These are phyloP conservation scores for Candida golubevii DNA, from an alignment of 805 yeast species.

Conservation along the genomic window DNA sequence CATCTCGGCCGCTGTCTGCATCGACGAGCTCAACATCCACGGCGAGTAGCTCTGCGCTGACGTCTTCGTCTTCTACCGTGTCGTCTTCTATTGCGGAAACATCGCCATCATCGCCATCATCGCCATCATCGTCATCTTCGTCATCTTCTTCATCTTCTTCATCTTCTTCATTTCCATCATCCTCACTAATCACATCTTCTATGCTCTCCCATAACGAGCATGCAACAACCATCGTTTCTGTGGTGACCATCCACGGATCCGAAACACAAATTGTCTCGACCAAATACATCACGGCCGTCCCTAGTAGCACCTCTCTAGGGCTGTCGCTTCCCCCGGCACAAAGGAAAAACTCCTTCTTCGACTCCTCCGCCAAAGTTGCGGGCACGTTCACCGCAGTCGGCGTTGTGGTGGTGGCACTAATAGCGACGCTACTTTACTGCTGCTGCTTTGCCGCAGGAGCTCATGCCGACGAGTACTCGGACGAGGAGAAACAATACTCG, in stretches of 20 bases:
- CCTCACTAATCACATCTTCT: background rate
- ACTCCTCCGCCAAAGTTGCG: slow-evolving; percentile 71
- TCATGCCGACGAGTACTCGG: slow-evolving; percentile 27
- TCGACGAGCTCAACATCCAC: background rate
- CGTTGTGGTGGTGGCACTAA: slow-evolving; percentile 45
- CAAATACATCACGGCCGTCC: slow-evolving; percentile 20
- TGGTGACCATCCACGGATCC: slow-evolving; percentile 31
- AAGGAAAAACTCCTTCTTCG: slow-evolving; percentile 49
- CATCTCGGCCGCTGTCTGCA: background rate
- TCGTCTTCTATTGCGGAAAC: background rate
- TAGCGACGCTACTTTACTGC: slow-evolving; percentile 41
- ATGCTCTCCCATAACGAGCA: background rate
- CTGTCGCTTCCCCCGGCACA: background rate
- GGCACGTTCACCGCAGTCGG: slow-evolving; percentile 85
- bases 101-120: background rate
- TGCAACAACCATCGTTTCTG: slow-evolving; percentile 31
- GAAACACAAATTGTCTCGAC: slow-evolving; percentile 21
- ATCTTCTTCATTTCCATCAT: background rate
- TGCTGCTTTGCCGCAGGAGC: slow-evolving; percentile 26
- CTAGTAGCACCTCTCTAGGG: slow-evolving; percentile 9
- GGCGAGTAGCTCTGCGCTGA: background rate
- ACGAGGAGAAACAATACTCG: slow-evolving; percentile 37
- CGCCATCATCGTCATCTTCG: background rate
- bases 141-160: background rate
- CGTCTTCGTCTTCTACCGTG: background rate